Evolutionary conservation across 306 rosid species (phyloP).

Genomic region (Betula pendula): DNA sequence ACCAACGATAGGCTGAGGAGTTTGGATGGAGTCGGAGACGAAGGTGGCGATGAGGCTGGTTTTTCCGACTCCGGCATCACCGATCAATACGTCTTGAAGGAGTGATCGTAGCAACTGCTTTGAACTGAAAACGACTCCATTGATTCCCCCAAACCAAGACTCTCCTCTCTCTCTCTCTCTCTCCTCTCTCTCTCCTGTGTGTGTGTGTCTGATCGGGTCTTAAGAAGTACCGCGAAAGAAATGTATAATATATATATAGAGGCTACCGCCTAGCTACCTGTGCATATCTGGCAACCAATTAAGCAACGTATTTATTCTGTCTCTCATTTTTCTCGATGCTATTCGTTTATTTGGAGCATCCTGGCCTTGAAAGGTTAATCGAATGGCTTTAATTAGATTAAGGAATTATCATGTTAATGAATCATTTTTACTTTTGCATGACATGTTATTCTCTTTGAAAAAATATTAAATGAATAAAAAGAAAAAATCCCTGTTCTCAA

Average conservation of each 20-base stretch:
- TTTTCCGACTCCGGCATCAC: slow-evolving; percentile 93
- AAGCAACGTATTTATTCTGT: slow-evolving; percentile 54
- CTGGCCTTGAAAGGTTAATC: slow-evolving; percentile 8
- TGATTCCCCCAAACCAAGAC: not conserved
- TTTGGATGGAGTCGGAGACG: slow-evolving; percentile 60
- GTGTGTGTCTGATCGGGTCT: slow-evolving; percentile 4
- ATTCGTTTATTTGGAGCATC: slow-evolving; percentile 19
- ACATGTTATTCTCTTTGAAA: no score
- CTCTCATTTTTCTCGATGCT: slow-evolving; percentile 17
- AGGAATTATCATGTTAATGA: no score
- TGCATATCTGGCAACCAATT: slow-evolving; percentile 23
- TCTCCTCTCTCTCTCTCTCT: slow-evolving; percentile 1
- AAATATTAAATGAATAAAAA: no score
- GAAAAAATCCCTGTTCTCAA: no score
- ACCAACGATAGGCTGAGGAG: slow-evolving; percentile 84
- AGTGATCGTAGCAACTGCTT: slow-evolving; percentile 66
- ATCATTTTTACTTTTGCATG: no score
- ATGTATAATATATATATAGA: slow-evolving; percentile 25
- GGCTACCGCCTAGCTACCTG: not conserved
- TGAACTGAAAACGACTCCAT: slow-evolving; percentile 87
- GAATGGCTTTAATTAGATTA: no score
- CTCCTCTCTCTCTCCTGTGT: no score
- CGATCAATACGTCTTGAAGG: slow-evolving; percentile 93
- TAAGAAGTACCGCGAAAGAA: slow-evolving; percentile 35
- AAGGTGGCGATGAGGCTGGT: slow-evolving; percentile 84